Evolutionary conservation across 1,139 yeast genomes (phyloP).

Genomic region (Protomyces arabidopsidicola): DNA sequence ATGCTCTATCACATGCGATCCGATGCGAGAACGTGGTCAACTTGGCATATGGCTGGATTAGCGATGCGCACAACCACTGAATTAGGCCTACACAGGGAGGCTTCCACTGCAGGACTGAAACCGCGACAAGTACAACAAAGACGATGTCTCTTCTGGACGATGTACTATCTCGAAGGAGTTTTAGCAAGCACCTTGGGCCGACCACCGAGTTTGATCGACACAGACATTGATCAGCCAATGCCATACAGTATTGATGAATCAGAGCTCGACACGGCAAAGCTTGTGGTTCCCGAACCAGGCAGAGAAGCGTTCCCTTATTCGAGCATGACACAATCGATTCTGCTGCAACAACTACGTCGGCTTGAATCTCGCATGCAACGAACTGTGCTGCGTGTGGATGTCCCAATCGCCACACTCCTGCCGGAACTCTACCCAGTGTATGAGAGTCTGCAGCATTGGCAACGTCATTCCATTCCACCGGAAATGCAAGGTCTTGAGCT

Average conservation of each 20-base stretch:
- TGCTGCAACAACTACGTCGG: background rate
- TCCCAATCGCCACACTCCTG: background rate
- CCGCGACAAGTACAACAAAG: background rate
- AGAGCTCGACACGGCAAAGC: background rate
- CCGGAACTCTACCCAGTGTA: background rate
- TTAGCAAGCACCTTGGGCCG: background rate
- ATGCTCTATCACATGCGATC: slow-evolving; percentile 1
- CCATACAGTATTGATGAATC: background rate
- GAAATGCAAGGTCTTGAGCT: background rate
- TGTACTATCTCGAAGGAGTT: background rate
- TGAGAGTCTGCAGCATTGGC: background rate
- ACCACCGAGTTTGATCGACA: background rate
- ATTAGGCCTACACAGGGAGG: background rate
- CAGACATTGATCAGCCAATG: slow-evolving; percentile 4
- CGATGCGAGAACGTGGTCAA: background rate
- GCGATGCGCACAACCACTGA: background rate
- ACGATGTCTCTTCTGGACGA: background rate
- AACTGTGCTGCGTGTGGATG: slow-evolving; percentile 1
- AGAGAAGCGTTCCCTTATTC: background rate
- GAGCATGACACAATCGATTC: background rate
- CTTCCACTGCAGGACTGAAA: background rate
- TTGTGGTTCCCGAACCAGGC: background rate
- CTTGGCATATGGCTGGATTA: background rate
- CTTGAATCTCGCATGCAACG: slow-evolving; percentile 2
- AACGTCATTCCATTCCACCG: background rate